Percentiles rank a stretch among this genome's conserved stretches.
phyloP scores from a whole-genome alignment of 2,329 filamentous ascomycete genomes.

The Endocalyx cinctus region DNA sequence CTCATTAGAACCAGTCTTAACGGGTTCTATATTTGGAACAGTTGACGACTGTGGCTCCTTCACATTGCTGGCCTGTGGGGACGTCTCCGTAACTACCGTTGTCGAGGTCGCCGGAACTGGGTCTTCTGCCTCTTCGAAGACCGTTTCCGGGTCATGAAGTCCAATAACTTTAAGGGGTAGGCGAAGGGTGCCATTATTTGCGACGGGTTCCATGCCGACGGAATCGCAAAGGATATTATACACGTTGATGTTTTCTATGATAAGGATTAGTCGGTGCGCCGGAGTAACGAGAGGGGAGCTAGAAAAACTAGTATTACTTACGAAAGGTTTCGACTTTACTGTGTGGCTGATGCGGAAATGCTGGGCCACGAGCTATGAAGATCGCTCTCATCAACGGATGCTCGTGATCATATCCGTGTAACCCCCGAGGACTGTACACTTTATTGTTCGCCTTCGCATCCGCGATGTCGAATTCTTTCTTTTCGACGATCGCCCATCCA shows the following conservation, averaged over 20 bases:
- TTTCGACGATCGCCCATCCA: constrained; percentile 86
- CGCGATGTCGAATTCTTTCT: constrained; percentile 70
- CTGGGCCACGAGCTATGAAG: constrained; percentile 86
- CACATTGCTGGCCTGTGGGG: no score
- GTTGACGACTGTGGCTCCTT: no score
- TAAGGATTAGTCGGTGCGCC: no score
- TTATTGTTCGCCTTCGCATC: constrained; percentile 59
- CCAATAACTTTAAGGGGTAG: constrained; percentile 64
- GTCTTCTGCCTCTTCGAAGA: constrained; percentile 20
- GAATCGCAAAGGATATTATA: constrained; percentile 95
- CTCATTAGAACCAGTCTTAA: no score
- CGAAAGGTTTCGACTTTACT: constrained; percentile 77
- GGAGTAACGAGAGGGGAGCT: no score
- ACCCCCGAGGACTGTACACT: constrained; percentile 73
- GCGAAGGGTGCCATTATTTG: constrained; percentile 84
- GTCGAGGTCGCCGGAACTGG: constrained; percentile 15
- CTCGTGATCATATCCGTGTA: constrained; percentile 94
- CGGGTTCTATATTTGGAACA: no score
- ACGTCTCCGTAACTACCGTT: constrained; percentile 5
- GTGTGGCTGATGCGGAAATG: constrained; percentile 81
- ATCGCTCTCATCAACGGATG: constrained; percentile 95
- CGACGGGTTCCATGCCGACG: constrained; percentile 63
- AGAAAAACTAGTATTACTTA: constrained; percentile 52
- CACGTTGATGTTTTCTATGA: constrained; percentile 87
- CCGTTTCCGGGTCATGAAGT: constrained; percentile 45